These are phyloP conservation scores for Hysterangium stoloniferum DNA, from an alignment of 768 basidiomycete genomes.

Conservation along the genomic window DNA sequence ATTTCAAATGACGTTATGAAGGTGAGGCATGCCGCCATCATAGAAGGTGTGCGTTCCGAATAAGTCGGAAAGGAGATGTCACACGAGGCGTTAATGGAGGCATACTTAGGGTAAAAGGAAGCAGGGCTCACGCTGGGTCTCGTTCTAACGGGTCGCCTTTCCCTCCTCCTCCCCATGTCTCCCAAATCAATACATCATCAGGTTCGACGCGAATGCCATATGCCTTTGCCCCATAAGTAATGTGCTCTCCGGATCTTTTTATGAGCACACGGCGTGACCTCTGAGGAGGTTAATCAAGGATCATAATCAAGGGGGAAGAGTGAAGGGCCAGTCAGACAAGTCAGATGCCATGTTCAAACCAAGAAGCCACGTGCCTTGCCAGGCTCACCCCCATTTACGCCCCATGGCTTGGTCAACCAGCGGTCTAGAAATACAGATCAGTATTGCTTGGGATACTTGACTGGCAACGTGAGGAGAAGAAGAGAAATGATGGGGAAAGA, in stretches of 20 bases:
- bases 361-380: constrained; percentile 20
- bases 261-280: background rate
- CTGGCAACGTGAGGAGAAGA: no score
- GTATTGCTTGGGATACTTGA: no score
- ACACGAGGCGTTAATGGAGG: no score
- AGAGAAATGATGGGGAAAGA: no score
- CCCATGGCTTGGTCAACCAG: constrained; percentile 29
- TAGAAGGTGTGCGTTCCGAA: no score
- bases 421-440: constrained; percentile 16
- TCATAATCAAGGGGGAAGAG: no score
- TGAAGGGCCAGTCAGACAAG: constrained; percentile 18
- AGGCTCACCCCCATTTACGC: constrained; percentile 26
- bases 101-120: no score
- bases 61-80: no score
- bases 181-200: constrained; percentile 25
- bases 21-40: no score
- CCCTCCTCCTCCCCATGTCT: constrained; percentile 25
- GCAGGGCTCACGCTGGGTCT: constrained; percentile 16
- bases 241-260: background rate
- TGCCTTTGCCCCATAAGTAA: constrained; percentile 16
- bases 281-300: no score
- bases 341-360: no score
- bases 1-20: no score
- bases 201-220: constrained; percentile 20
- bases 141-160: constrained; percentile 18